Evolutionary conservation across 176 grass and related monocot species (phyloP), one percentile per base, ranked within the genome.

Genomic region (Guadua angustifolia): DNA sequence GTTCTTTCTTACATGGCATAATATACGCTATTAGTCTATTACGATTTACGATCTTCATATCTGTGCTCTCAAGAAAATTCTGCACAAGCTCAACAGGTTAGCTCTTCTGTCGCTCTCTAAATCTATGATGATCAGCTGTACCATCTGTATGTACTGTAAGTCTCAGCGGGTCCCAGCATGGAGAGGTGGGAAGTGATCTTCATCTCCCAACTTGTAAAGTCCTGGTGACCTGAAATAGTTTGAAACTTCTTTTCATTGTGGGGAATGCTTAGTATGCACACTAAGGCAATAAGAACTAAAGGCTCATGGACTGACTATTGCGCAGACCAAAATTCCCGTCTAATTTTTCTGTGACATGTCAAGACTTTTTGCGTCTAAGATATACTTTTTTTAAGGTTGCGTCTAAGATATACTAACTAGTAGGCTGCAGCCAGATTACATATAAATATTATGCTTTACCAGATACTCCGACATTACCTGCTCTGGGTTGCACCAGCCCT

Each of bases 171-270:
- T 66, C 65, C 67, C 83, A 45, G 73, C 76, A 83, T 61, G 87
- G 26, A 94, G 91, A 72, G 91, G 91, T 69, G 94, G 89, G 79
- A 94, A 97, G 73, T 92, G 86, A 9, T 80, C 83, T 63, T 97
- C 91, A 66, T 90, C 87, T 68, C 84, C 90, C 44, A 88, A 73
- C 63, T 86, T 85, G 81, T 89, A 88, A 40, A 84, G 73, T 58
- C 42, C 77, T 33, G 44, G 75, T 43, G 88, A 85, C 75, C 94
- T 97, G 79, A 79, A 78, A 83, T 56, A 86, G 36, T 15, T 33
- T 9, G 25, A 40, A 46, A 73, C 32, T 59, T 73, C 36, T 24
- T 24, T 32, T 10, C 3, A 68, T 9, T 45, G 43, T 45, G 43
- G 44, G 7, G 38, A 36, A 75, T 52, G 69, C 68, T 74, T 36